Evolutionary conservation across 306 rosid species (phyloP), one percentile per base, ranked within the genome.

Genomic region (Sicyos edulis): DNA sequence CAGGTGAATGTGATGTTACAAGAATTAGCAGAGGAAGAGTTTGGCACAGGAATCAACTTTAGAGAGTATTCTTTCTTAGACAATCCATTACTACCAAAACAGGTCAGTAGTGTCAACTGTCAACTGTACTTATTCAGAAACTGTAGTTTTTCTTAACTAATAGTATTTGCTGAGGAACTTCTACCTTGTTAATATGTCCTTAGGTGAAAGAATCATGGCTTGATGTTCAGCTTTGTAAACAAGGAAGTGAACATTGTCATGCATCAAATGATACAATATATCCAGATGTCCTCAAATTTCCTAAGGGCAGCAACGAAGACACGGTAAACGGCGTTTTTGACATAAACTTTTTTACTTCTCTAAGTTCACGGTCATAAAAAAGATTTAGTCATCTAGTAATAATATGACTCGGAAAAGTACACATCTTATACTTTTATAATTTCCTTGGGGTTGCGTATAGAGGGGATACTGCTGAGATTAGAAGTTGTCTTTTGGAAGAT

Each of bases 161-260:
- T 17, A 15, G 59, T 13, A 24, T 24, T 69, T 69, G 0, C 16
- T 73, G 52, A 17, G 22, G 42, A 34, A 74, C 70, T 64, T 76
- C 56, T 70, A 22, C 66, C 64, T 32, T 59, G 6, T 11, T 72
- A 40, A 40, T 45, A 40, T 81, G 50, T 82, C 59, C 72, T 73
- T 83, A 95, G 99, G 92, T 89, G 79, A 95, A 85, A 75, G 87
- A 76, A 15, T 95, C 99, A 61, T 80, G 97, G 95, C 91, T 95
- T 60, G 85, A 95, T 64, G 96, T 95, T 80, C 92, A 87, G 19
- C 88, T 95, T 70, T 91, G 99, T 78, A 85, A 82, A 83, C 87
- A 84, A 80, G 97, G 88, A 83, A 80, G 34, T 15, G 66, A 24
- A 63, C 81, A 76, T 74, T 95, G 95, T 59, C 69, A 67, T 34